Evolutionary conservation across 768 basidiomycete genomes (phyloP), one percentile per base, ranked within the genome.

Genomic region (Pleurotus platypus): DNA sequence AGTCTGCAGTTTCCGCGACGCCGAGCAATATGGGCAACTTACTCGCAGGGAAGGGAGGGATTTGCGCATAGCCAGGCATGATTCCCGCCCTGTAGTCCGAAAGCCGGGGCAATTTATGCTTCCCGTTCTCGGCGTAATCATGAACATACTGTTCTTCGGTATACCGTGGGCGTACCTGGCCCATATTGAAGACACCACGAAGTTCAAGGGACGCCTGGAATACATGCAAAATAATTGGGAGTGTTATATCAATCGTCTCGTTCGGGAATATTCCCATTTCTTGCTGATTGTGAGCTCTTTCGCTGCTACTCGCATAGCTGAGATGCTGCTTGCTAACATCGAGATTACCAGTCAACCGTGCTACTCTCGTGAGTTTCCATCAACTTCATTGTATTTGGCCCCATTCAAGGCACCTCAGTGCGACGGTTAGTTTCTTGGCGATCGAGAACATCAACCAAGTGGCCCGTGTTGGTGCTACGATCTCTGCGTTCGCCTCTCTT

Each of bases 211-310:
- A 2, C 75, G 81, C 13, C 67, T 83, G 22, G 68, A 73, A 2
- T 76, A 70, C 39, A 69, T 82, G n/a, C 76, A 80, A 60, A 64
- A 72, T 47, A 78, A 71, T 40, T 84, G 82, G 81, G 72, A 78
- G 51, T 63, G 60, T 13, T 83, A 82, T 56, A 76, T 81, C 20
- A 71, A 75, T 37, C 75, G 79, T 37, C 72, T 84, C 4, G 78
- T 79, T 4, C 70, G 76, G 57, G 82, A 83, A 60, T 83, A 83
- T 62, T 79, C 80, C 7, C 76, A 83, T 57, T 83, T 84, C 59
- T 69, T 83, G 16, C 72, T 83, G 5, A 76, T 84, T 37, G 82
- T 83, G 59, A 70, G 80, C 67, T 39, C 13, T 51, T 46, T 26
- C 49, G 9, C 30, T 35, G 9, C 30, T 35, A 35, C 30, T 35